A percentile compares a stretch with the other conserved stretches of the same genome.
These are phyloP conservation scores for Pecoramyces ruminantium DNA, from an alignment of 192 early-diverging fungal species.

Conservation along the genomic window DNA sequence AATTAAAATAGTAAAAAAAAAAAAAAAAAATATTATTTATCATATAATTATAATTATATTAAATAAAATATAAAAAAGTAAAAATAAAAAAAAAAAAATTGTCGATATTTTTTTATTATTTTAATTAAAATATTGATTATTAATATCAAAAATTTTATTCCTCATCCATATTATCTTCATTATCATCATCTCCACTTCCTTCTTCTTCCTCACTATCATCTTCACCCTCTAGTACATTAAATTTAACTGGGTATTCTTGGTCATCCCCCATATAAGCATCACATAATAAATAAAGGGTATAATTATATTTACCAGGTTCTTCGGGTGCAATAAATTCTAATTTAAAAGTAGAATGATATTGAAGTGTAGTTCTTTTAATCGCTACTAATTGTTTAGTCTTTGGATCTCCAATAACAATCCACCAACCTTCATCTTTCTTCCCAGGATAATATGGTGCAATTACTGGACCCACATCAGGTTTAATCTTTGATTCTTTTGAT, in stretches of 20 bases:
- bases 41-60: no score
- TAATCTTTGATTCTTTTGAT: neutral
- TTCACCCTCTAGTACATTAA: slow-evolving; percentile 8
- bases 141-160: no score
- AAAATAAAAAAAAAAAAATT: no score
- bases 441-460: slow-evolving; percentile 84
- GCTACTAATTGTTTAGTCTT: slow-evolving; percentile 58
- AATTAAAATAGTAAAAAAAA: no score
- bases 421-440: slow-evolving; percentile 88
- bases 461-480: slow-evolving; percentile 52
- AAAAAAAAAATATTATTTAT: no score
- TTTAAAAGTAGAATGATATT: slow-evolving; percentile 33
- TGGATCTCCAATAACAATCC: slow-evolving; percentile 82
- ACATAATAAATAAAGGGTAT: slow-evolving; percentile 82
- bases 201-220: slow-evolving; percentile 1
- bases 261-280: slow-evolving; percentile 88
- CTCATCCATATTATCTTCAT: no score
- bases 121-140: no score
- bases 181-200: slow-evolving; percentile 10
- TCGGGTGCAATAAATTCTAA: slow-evolving; percentile 77
- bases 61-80: no score
- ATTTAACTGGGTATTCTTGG: slow-evolving; percentile 65
- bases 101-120: no score
- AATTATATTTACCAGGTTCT: slow-evolving; percentile 29
- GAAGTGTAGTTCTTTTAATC: slow-evolving; percentile 72